These are phyloP conservation scores for Kwoniella mangroviensis DNA, from an alignment of 768 basidiomycete species.

Conservation along the genomic window DNA sequence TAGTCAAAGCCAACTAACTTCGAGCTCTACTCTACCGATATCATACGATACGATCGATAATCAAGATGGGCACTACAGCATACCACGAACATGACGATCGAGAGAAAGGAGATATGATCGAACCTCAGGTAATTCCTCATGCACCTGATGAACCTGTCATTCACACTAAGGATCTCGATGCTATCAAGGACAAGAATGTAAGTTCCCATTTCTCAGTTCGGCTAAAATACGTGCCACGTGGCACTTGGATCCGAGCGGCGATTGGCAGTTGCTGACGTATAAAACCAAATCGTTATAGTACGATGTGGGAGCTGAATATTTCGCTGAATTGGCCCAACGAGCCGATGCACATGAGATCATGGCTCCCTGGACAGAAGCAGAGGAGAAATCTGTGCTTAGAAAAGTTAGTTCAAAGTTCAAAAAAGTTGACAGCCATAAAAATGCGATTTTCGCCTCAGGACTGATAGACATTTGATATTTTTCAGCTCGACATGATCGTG, in stretches of 20 bases:
- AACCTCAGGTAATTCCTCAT: background rate
- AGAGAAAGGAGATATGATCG: slow-evolving; percentile 10
- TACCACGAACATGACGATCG: background rate
- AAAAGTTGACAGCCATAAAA: too few species aligned
- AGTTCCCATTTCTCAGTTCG: background rate
- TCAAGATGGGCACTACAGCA: background rate
- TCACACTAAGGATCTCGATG: slow-evolving; percentile 19
- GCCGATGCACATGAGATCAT: slow-evolving; percentile 27
- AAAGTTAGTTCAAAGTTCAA: slow-evolving; percentile 20
- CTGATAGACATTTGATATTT: background rate
- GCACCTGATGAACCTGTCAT: slow-evolving; percentile 14
- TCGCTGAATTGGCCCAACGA: slow-evolving; percentile 25
- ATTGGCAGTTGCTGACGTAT: too few species aligned
- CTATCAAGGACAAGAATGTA: slow-evolving; percentile 16
- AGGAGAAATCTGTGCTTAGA: slow-evolving; percentile 38
- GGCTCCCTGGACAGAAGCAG: slow-evolving; percentile 31
- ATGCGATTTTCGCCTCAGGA: background rate
- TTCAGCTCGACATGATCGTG: slow-evolving; percentile 36
- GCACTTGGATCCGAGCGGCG: too few species aligned
- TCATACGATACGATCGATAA: background rate
- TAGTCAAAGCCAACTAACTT: too few species aligned
- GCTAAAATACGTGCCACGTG: too few species aligned
- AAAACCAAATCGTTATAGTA: slow-evolving; percentile 10
- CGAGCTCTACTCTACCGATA: too few species aligned
- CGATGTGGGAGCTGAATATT: slow-evolving; percentile 27